These are phyloP conservation scores for Paecilomyces sp. DNA, from an alignment of 2,329 filamentous ascomycete genomes.

Conservation along the genomic window DNA sequence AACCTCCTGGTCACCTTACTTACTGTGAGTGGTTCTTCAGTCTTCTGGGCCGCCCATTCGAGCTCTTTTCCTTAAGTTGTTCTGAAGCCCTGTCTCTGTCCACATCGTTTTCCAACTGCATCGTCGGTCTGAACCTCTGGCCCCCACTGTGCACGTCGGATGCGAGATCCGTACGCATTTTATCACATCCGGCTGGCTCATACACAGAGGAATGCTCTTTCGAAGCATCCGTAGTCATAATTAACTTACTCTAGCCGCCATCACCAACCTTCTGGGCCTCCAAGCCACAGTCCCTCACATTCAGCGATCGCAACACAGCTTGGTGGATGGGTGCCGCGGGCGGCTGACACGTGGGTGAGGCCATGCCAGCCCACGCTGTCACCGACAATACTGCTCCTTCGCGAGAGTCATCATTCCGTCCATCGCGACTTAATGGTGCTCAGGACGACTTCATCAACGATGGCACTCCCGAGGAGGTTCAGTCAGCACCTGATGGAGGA, in stretches of 20 bases:
- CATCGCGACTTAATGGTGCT: background rate
- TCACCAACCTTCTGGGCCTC: background rate
- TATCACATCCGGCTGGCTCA: background rate
- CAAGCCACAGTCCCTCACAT: background rate
- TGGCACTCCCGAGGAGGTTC: slow-evolving; percentile 18
- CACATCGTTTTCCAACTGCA: background rate
- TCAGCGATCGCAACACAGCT: background rate
- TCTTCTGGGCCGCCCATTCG: background rate
- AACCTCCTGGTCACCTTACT: background rate
- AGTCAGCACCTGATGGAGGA: slow-evolving; percentile 16
- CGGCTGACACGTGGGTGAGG: slow-evolving; percentile 20
- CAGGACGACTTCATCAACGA: slow-evolving; percentile 15
- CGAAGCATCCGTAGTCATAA: background rate
- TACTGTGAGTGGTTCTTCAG: background rate
- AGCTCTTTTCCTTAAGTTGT: background rate
- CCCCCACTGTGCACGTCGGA: background rate
- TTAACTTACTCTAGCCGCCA: background rate
- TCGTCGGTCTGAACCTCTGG: background rate
- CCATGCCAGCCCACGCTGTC: slow-evolving; percentile 16
- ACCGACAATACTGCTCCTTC: slow-evolving; percentile 18
- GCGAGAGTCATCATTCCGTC: slow-evolving; percentile 4
- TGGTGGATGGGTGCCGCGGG: slow-evolving; percentile 21
- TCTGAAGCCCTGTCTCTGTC: background rate
- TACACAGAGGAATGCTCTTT: background rate
- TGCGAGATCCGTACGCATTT: background rate